A percentile compares a stretch with the other conserved stretches of the same genome.
phyloP scores from a whole-genome alignment of 2,329 filamentous ascomycete species.

The Colletotrichum nymphaeae region DNA sequence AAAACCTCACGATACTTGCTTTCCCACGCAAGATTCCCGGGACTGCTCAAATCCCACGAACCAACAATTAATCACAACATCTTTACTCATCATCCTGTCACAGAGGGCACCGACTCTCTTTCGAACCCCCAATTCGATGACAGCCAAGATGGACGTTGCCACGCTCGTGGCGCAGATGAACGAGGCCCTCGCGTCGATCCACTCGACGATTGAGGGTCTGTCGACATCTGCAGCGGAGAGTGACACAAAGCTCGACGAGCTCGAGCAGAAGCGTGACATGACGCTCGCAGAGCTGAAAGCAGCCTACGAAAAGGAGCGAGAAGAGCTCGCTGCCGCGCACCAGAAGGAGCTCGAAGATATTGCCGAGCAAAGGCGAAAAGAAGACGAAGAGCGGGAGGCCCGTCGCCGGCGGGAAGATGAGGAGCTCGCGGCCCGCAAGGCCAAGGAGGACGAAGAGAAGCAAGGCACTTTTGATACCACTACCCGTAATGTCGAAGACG shows the following conservation, averaged over 20 bases:
- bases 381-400: slow-evolving; percentile 54
- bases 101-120: slow-evolving; percentile 14
- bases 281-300: slow-evolving; percentile 45
- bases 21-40: neutral
- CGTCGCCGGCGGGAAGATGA: slow-evolving; percentile 51
- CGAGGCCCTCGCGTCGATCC: slow-evolving; percentile 53
- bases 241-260: slow-evolving; percentile 49
- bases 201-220: slow-evolving; percentile 48
- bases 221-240: slow-evolving; percentile 44
- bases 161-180: slow-evolving; percentile 55
- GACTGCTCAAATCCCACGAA: neutral
- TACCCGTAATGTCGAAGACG: slow-evolving; percentile 47
- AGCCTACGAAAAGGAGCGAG: slow-evolving; percentile 46
- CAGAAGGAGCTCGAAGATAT: slow-evolving; percentile 46
- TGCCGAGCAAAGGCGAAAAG: slow-evolving; percentile 48
- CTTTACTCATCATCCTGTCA: neutral
- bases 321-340: slow-evolving; percentile 44
- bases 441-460: slow-evolving; percentile 46
- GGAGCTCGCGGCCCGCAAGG: slow-evolving; percentile 41
- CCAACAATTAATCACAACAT: neutral
- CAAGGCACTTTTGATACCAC: slow-evolving; percentile 44
- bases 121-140: slow-evolving; percentile 8
- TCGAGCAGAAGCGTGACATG: slow-evolving; percentile 51
- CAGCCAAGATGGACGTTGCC: slow-evolving; percentile 47
- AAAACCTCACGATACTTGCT: slow-evolving; percentile 7